Evolutionary conservation across 208 protist genomes (phyloP).

Genomic region (Leishmania tropica): DNA sequence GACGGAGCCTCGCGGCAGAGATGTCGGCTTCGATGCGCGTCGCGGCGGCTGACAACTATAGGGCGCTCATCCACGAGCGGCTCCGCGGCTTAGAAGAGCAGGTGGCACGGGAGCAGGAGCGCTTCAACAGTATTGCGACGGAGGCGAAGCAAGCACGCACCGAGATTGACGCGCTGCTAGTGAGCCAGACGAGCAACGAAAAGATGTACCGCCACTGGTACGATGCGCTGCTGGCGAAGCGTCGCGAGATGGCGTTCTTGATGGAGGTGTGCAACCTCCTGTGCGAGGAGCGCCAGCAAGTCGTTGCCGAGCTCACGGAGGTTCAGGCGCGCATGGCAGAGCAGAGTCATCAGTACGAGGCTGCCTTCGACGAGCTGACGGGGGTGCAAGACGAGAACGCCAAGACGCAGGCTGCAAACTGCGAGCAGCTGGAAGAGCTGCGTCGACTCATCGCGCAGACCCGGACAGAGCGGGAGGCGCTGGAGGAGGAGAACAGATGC

Average conservation of each 20-base stretch:
- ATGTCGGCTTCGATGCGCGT: slow-evolving; percentile 17
- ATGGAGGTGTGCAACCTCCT: slow-evolving; percentile 92
- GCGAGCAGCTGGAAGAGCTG: slow-evolving; percentile 54
- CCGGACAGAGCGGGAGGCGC: slow-evolving; percentile 36
- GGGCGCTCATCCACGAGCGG: slow-evolving; percentile 54
- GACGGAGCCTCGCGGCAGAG: background rate
- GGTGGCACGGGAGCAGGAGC: slow-evolving; percentile 83
- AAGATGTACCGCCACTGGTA: slow-evolving; percentile 83
- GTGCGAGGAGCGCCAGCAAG: slow-evolving; percentile 78
- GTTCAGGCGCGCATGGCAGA: slow-evolving; percentile 40
- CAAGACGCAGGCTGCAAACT: slow-evolving; percentile 38
- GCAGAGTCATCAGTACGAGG: slow-evolving; percentile 67
- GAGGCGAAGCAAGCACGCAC: slow-evolving; percentile 80
- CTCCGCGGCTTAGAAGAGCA: slow-evolving; percentile 89
- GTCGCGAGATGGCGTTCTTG: slow-evolving; percentile 92
- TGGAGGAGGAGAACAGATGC: slow-evolving; percentile 38
- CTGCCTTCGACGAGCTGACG: slow-evolving; percentile 70
- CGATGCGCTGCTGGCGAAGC: slow-evolving; percentile 84
- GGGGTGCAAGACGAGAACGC: slow-evolving; percentile 69
- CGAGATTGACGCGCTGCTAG: slow-evolving; percentile 90
- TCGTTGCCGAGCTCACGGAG: slow-evolving; percentile 47
- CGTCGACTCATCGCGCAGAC: slow-evolving; percentile 35
- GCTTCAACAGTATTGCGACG: slow-evolving; percentile 76
- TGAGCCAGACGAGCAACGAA: slow-evolving; percentile 88
- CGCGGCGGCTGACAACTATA: slow-evolving; percentile 10